phyloP scores from a whole-genome alignment of 495 filamentous ascomycete species.

The Chaetomium fimeti region DNA sequence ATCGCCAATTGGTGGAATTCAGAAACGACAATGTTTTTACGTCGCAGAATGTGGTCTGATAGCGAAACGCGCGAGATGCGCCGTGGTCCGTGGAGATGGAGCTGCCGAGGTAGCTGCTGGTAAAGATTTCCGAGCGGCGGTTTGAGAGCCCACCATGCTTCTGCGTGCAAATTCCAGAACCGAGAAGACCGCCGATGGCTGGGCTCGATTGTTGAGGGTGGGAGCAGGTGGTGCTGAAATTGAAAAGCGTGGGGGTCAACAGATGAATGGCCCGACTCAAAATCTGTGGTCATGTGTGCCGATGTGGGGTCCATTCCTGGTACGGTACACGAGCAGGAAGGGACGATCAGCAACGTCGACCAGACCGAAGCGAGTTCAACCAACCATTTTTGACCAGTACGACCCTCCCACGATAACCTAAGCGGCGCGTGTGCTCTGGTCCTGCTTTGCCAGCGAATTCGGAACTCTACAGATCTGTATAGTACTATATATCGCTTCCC shows the following conservation, averaged over 20 bases:
- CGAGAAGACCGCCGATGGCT: neutral
- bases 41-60: neutral
- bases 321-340: conserved; percentile 9
- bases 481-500: too few relatives aligned
- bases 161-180: neutral
- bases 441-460: neutral
- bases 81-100: neutral
- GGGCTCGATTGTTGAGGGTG: neutral
- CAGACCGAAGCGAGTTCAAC: too few relatives aligned
- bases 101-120: neutral
- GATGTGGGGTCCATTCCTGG: neutral
- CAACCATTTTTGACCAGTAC: neutral
- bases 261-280: neutral
- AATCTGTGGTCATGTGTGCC: neutral
- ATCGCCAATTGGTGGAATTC: conserved; percentile 4
- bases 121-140: neutral
- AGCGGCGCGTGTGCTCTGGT: neutral
- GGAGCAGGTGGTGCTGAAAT: neutral
- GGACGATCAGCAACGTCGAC: neutral
- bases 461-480: neutral
- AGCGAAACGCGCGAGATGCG: neutral
- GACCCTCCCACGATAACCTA: neutral
- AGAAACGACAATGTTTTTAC: neutral
- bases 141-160: neutral
- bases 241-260: neutral